These are phyloP conservation scores for Coemansia sp. DNA, from an alignment of 192 early-diverging fungal genomes.

Conservation along the genomic window DNA sequence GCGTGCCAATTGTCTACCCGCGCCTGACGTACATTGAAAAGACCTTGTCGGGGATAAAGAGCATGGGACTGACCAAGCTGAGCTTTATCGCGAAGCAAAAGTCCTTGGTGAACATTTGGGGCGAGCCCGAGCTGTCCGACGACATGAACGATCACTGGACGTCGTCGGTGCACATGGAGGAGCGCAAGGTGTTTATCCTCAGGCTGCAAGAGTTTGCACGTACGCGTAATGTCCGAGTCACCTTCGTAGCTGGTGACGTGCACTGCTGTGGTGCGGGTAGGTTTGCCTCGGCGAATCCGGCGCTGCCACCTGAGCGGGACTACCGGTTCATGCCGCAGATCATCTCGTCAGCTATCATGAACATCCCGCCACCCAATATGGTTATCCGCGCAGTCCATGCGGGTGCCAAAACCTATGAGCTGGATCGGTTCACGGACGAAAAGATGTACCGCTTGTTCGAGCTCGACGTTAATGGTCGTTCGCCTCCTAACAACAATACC, in stretches of 20 bases:
- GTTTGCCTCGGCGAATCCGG: constrained; percentile 57
- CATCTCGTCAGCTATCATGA: constrained; percentile 80
- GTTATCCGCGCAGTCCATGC: constrained; percentile 69
- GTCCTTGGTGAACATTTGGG: constrained; percentile 65
- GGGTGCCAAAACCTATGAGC: constrained; percentile 57
- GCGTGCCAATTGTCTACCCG: constrained; percentile 78
- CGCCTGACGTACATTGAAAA: constrained; percentile 70
- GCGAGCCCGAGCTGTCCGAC: constrained; percentile 82
- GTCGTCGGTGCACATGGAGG: constrained; percentile 65
- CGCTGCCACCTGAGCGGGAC: constrained; percentile 61
- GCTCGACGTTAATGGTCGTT: constrained; percentile 66
- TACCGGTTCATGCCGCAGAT: constrained; percentile 78
- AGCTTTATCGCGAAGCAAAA: constrained; percentile 60
- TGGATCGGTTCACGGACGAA: constrained; percentile 67
- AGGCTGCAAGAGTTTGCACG: constrained; percentile 69
- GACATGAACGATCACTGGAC: constrained; percentile 86
- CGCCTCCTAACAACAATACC: constrained; percentile 50
- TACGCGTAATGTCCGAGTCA: constrained; percentile 64
- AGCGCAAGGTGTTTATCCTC: constrained; percentile 68
- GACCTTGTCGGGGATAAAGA: constrained; percentile 62
- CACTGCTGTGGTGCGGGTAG: constrained; percentile 68
- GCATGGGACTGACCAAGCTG: constrained; percentile 58
- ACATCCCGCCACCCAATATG: constrained; percentile 72
- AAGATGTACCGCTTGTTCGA: constrained; percentile 74
- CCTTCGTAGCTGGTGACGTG: constrained; percentile 82